These are phyloP conservation scores for Scutellaria baicalensis DNA, from an alignment of 257 asterid species.

Conservation along the genomic window DNA sequence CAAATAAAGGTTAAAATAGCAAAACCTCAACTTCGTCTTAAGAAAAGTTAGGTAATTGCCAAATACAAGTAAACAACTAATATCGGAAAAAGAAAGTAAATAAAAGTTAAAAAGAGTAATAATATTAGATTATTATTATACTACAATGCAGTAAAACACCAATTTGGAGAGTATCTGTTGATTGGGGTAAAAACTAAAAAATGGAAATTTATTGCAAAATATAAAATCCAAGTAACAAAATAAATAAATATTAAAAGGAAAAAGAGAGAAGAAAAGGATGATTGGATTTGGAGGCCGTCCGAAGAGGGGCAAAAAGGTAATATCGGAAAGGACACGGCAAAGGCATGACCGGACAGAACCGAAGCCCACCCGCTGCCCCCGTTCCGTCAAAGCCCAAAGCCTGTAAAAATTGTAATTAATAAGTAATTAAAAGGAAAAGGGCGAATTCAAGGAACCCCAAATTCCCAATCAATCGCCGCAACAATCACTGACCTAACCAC, in stretches of 20 bases:
- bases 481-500: slow-evolving; percentile 10
- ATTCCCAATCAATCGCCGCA: slow-evolving; percentile 13
- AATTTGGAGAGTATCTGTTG: too few relatives aligned
- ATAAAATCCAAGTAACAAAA: background rate
- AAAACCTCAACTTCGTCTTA: too few relatives aligned
- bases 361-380: slow-evolving; percentile 5
- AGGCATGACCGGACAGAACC: slow-evolving; percentile 29
- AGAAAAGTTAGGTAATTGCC: too few relatives aligned
- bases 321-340: slow-evolving; percentile 8
- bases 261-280: background rate
- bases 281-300: background rate
- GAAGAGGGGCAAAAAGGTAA: slow-evolving; percentile 17
- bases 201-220: background rate
- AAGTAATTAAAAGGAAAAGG: background rate
- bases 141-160: too few relatives aligned
- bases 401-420: background rate
- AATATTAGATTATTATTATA: too few relatives aligned
- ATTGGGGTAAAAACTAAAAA: too few relatives aligned
- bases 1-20: too few relatives aligned
- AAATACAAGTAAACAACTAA: too few relatives aligned
- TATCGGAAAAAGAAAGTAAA: too few relatives aligned
- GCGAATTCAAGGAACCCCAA: background rate
- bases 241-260: background rate
- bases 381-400: slow-evolving; percentile 17
- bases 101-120: too few relatives aligned